Evolutionary conservation across 1,284 basidiomycete species (phyloP).

Genomic region (Schizopora paradoxa): DNA sequence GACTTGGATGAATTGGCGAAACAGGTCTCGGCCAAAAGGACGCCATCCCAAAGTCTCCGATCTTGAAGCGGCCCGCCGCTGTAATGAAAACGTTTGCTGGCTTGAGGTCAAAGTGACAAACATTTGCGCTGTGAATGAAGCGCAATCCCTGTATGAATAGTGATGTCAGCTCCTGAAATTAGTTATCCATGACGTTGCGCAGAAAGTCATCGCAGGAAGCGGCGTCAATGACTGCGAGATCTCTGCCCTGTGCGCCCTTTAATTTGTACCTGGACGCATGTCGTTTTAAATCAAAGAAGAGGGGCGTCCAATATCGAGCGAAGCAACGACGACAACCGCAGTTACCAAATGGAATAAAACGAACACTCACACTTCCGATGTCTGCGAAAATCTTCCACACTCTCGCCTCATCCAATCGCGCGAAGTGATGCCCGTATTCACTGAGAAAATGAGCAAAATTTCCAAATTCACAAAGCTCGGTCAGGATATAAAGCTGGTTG

Average conservation of each 20-base stretch:
- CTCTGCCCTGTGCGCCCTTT: no score
- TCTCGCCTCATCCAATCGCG: slow-evolving; percentile 84
- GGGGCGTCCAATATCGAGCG: no score
- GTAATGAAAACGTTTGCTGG: slow-evolving; percentile 97
- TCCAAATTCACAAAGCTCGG: slow-evolving; percentile 91
- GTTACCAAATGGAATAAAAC: slow-evolving; percentile 20
- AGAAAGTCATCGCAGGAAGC: no score
- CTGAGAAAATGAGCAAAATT: slow-evolving; percentile 90
- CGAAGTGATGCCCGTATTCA: slow-evolving; percentile 85
- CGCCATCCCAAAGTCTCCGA: slow-evolving; percentile 99
- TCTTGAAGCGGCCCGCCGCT: slow-evolving; percentile 86
- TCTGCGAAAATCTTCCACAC: slow-evolving; percentile 98
- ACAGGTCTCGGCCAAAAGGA: slow-evolving; percentile 70
- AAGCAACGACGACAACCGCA: no score
- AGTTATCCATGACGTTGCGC: neutral
- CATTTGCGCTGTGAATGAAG: slow-evolving; percentile 85
- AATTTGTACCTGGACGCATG: no score
- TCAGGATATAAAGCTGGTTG: slow-evolving; percentile 86
- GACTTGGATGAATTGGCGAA: slow-evolving; percentile 28
- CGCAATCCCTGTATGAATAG: slow-evolving; percentile 61
- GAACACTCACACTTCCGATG: slow-evolving; percentile 72
- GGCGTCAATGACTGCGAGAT: no score
- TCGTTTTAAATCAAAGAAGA: neutral
- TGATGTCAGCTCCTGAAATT: slow-evolving; percentile 7
- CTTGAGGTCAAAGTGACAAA: slow-evolving; percentile 97